Base-by-base conservation (phyloP, 768 basidiomycete genomes). In the Boletus subparvulus region DNA sequence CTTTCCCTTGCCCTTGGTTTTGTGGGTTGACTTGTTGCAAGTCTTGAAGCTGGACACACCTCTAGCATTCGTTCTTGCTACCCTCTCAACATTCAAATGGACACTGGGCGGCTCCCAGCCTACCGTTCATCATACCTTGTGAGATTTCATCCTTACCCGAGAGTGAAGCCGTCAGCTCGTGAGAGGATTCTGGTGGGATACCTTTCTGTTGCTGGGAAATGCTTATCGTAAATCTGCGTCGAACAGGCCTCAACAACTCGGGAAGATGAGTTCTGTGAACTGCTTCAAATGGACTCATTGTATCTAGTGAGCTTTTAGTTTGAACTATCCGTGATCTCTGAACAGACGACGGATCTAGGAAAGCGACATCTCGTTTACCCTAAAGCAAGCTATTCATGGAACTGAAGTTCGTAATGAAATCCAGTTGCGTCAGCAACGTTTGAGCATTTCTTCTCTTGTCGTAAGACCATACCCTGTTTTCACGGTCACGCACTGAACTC, bases 131-230 rank as follows among this genome's bases (percentile, higher is more conserved):
- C 69, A 0, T 60, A 73, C 37, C 45, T 73, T 6, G 41, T 67
- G 24, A 55, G 69, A 19, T 73, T 58, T n/a, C 69, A 70, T 53
- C 69, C 69, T 35, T 70, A 70, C 55, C 69, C 69, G 42, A 67
- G 70, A 37, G 43, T 47, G 32, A 65, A 61, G 28, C 51, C 37
- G 2, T 65, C 63, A 52, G 32, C 36, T 41, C 67, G 59, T 61
- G 69, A 71, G 63, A 69, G 56, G 56, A 47, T 69, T 17, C 7
- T 33, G 60, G 71, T 70, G 47, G n/a, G 56, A 51, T 44, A 19
- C 41, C 52, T 42, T 11, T 44, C 35, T 47, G 45, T 30, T 51
- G 37, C 52, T 63, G 53, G 43, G 57, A 54, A 52, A 44, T 17
- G 24, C 52, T 68, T 40, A 54, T 39, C 30, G 10, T 49, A 47